A percentile compares a stretch with the other conserved stretches of the same genome.
These are phyloP conservation scores for Mollisia scopiformis DNA, from an alignment of 2,329 filamentous ascomycete genomes.

Conservation along the genomic window DNA sequence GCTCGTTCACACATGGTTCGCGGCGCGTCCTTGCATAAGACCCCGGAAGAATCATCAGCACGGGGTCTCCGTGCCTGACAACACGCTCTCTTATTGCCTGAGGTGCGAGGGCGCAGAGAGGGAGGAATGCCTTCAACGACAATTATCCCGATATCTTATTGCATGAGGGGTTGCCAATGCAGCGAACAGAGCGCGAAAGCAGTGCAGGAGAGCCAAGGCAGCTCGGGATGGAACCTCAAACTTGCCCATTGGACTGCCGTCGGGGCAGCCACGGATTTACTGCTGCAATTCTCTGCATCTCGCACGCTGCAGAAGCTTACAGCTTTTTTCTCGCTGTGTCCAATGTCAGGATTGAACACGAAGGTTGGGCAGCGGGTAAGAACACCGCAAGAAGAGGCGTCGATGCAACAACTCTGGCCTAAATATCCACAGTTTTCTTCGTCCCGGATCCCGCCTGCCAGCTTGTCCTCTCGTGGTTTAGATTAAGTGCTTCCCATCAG, in stretches of 20 bases:
- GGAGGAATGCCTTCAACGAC: background rate
- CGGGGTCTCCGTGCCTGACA: background rate
- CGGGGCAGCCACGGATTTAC: no score
- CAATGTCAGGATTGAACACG: no score
- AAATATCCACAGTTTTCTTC: background rate
- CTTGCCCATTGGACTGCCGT: no score
- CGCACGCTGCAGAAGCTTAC: no score
- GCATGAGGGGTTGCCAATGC: background rate
- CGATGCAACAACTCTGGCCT: background rate
- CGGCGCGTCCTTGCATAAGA: slow-evolving; percentile 2
- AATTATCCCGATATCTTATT: background rate
- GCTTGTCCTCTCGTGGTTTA: background rate
- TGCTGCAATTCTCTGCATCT: no score
- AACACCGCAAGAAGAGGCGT: background rate
- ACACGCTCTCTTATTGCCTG: background rate
- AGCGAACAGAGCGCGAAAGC: background rate
- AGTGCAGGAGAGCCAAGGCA: background rate
- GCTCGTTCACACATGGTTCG: background rate
- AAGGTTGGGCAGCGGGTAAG: no score
- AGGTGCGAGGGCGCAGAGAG: background rate
- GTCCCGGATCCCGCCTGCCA: background rate
- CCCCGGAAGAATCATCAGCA: background rate
- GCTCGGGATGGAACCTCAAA: background rate
- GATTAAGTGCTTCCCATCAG: background rate
- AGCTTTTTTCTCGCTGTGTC: no score